These are phyloP conservation scores for Nitzschia sp. DNA, from an alignment of 108 stramenopile genomes.

Conservation along the genomic window DNA sequence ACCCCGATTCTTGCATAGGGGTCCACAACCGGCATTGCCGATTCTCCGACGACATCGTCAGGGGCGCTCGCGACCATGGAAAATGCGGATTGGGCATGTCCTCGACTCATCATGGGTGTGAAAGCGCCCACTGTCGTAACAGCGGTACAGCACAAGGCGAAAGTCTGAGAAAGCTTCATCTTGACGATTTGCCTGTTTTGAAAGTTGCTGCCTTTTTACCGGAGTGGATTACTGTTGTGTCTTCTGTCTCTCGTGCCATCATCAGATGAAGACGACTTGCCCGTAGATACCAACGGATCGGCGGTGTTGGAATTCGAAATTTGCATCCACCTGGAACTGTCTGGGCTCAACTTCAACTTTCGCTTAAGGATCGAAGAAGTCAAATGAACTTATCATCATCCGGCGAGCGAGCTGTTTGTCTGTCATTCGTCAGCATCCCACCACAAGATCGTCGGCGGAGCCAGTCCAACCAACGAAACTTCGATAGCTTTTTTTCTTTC, in stretches of 20 bases:
- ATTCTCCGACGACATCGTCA: background rate
- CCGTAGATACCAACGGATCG: too few relatives aligned
- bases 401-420: too few relatives aligned
- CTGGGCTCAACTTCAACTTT: conserved; percentile 11
- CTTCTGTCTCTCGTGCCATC: background rate
- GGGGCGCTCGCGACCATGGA: background rate
- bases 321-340: conserved; percentile 8
- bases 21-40: conserved; percentile 26
- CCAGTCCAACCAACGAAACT: too few relatives aligned
- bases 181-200: background rate
- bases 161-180: conserved; percentile 4
- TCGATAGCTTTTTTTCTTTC: too few relatives aligned
- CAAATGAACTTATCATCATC: too few relatives aligned
- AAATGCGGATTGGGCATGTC: background rate
- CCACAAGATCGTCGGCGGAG: too few relatives aligned
- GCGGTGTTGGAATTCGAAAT: background rate
- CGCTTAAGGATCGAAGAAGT: too few relatives aligned
- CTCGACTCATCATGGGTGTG: background rate
- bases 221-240: background rate
- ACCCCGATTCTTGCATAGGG: conserved; percentile 46
- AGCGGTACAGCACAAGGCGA: background rate
- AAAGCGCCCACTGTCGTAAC: background rate
- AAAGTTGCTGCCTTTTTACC: background rate
- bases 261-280: too few relatives aligned
- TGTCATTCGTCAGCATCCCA: too few relatives aligned